phyloP scores from a whole-genome alignment of 2,329 filamentous ascomycete species.

The Arachnomyces sp. region DNA sequence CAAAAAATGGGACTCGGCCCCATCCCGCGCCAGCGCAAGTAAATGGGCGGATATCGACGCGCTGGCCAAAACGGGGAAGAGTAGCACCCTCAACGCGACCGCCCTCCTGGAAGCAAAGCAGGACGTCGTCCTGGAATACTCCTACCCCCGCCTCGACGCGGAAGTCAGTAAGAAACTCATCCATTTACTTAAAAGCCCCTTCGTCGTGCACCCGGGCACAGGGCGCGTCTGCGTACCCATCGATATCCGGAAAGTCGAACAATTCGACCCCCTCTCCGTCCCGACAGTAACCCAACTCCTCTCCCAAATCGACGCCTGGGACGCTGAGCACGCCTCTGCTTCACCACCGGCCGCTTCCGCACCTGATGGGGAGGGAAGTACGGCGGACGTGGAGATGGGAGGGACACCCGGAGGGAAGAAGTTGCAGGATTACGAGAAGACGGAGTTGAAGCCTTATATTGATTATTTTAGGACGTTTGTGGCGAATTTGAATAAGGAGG shows the following conservation, averaged over 20 bases:
- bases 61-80: conserved; percentile 66
- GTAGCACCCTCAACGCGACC: conserved; percentile 62
- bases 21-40: conserved; percentile 62
- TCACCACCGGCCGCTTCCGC: conserved; percentile 27
- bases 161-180: conserved; percentile 97
- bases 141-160: conserved; percentile 91
- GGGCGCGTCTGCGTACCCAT: conserved; percentile 94
- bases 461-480: conserved; percentile 84
- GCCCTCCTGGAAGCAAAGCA: conserved; percentile 83
- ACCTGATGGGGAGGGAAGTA: conserved; percentile 32
- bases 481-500: conserved; percentile 66
- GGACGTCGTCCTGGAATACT: conserved; percentile 94
- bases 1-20: conserved; percentile 83
- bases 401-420: conserved; percentile 28
- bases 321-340: conserved; percentile 28
- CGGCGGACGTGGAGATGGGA: conserved; percentile 25
- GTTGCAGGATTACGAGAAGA: conserved; percentile 91
- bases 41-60: conserved; percentile 96
- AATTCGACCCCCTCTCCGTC: conserved; percentile 81
- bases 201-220: conserved; percentile 91
- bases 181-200: conserved; percentile 94
- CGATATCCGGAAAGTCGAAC: conserved; percentile 61
- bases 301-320: conserved; percentile 78
- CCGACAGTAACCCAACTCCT: conserved; percentile 79
- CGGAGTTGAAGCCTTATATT: conserved; percentile 83